Percentiles rank a stretch among this genome's conserved stretches.
phyloP scores from a whole-genome alignment of 2,329 filamentous ascomycete genomes.

The Epicoccum sorghinum region DNA sequence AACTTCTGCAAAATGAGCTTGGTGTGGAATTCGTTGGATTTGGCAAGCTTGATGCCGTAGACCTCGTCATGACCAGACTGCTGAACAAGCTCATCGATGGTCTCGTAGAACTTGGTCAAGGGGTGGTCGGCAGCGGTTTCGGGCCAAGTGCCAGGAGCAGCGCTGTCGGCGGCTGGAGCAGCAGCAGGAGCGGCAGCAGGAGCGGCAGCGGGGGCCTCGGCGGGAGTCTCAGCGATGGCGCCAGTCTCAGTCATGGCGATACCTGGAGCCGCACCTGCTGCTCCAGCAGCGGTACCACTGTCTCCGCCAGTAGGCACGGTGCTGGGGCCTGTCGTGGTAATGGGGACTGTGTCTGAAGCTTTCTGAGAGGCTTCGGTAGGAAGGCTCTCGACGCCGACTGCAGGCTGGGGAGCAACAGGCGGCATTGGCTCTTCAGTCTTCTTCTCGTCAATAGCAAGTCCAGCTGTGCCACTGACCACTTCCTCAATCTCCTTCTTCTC shows the following conservation, averaged over 20 bases:
- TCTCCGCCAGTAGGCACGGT: conserved; percentile 8
- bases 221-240: conserved; percentile 4
- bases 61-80: conserved; percentile 73
- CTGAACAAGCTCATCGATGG: conserved; percentile 63
- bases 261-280: conserved; percentile 14
- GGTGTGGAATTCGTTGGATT: conserved; percentile 68
- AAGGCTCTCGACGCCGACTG: conserved; percentile 9
- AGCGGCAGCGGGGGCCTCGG: neutral
- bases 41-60: conserved; percentile 77
- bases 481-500: conserved; percentile 26
- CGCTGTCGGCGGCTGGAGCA: conserved; percentile 14
- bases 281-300: conserved; percentile 6
- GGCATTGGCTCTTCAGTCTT: conserved; percentile 21
- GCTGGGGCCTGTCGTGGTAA: conserved; percentile 12
- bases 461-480: conserved; percentile 23
- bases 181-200: conserved; percentile 12
- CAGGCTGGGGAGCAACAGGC: conserved; percentile 15
- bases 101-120: conserved; percentile 63
- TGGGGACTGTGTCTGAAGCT: conserved; percentile 20
- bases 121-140: conserved; percentile 47
- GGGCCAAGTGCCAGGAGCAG: conserved; percentile 36
- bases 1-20: conserved; percentile 91
- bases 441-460: conserved; percentile 24
- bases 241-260: conserved; percentile 11
- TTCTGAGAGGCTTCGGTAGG: conserved; percentile 12